phyloP scores from a whole-genome alignment of 257 asterid genomes.

The Striga asiatica region DNA sequence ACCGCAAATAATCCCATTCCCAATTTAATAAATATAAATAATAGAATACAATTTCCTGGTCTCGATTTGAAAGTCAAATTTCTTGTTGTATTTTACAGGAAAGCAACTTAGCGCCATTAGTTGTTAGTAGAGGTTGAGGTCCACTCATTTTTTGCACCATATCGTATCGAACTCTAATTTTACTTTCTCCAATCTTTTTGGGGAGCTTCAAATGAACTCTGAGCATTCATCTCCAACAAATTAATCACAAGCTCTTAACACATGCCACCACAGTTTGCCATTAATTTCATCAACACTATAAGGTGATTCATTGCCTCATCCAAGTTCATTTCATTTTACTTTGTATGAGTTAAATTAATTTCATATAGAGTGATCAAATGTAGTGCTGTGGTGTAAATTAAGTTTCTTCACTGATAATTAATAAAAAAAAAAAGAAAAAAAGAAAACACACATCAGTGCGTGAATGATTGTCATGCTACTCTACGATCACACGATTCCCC shows the following conservation, averaged over 20 bases:
- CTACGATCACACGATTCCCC: too few relatives aligned
- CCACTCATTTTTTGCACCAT: slow-evolving; percentile 32
- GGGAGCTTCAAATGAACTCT: slow-evolving; percentile 13
- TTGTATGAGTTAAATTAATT: too few relatives aligned
- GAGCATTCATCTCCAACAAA: slow-evolving; percentile 16
- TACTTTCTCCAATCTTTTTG: slow-evolving; percentile 29
- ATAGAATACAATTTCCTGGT: background rate
- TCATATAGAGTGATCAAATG: background rate
- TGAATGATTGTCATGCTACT: background rate
- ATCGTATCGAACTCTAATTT: slow-evolving; percentile 15
- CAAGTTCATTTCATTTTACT: background rate
- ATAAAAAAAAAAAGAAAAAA: background rate
- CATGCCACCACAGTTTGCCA: background rate
- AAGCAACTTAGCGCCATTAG: slow-evolving; percentile 34
- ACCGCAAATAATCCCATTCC: background rate
- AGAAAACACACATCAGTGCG: slow-evolving; percentile 4
- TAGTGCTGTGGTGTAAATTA: background rate
- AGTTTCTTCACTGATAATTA: background rate
- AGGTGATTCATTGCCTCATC: background rate
- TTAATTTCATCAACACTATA: background rate
- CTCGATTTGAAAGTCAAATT: slow-evolving; percentile 20
- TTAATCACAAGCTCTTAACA: slow-evolving; percentile 15
- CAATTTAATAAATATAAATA: background rate
- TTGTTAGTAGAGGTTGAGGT: slow-evolving; percentile 10
- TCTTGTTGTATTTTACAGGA: background rate